Evolutionary conservation across 225 moss, liverwort and hornwort species (phyloP).

Genomic region (Anthoceros angustus): DNA sequence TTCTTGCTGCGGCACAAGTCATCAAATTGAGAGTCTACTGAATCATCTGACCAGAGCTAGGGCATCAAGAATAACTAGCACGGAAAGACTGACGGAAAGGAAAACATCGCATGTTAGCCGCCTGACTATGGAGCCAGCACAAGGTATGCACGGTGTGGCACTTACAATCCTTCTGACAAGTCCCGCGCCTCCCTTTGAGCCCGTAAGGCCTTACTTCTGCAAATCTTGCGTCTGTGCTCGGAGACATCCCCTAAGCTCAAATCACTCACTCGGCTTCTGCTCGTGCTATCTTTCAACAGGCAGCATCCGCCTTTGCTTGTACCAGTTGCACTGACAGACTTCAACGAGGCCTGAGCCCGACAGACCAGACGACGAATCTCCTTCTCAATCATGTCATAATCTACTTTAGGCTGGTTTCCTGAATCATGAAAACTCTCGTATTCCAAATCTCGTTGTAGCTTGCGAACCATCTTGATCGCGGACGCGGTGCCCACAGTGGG

Average conservation of each 20-base stretch:
- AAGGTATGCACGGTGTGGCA: neutral
- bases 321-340: conserved; percentile 10
- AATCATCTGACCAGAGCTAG: neutral
- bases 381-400: conserved; percentile 50
- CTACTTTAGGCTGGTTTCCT: conserved; percentile 38
- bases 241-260: neutral
- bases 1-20: neutral
- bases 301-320: conserved; percentile 8
- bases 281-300: conserved; percentile 14
- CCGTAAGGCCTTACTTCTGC: conserved; percentile 11
- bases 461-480: conserved; percentile 56
- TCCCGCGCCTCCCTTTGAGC: conserved; percentile 6
- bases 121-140: neutral
- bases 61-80: neutral
- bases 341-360: conserved; percentile 12
- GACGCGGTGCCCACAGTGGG: conserved; percentile 45
- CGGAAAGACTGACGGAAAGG: neutral
- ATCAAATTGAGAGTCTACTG: too few relatives aligned
- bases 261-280: conserved; percentile 14
- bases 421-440: conserved; percentile 40
- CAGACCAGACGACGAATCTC: conserved; percentile 44
- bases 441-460: conserved; percentile 56
- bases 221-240: conserved; percentile 6
- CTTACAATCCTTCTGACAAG: neutral
- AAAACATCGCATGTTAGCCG: neutral